Evolutionary conservation across 2,329 filamentous ascomycete genomes (phyloP), one percentile per base, ranked within the genome.

Genomic region (Botrytis sinoallii): DNA sequence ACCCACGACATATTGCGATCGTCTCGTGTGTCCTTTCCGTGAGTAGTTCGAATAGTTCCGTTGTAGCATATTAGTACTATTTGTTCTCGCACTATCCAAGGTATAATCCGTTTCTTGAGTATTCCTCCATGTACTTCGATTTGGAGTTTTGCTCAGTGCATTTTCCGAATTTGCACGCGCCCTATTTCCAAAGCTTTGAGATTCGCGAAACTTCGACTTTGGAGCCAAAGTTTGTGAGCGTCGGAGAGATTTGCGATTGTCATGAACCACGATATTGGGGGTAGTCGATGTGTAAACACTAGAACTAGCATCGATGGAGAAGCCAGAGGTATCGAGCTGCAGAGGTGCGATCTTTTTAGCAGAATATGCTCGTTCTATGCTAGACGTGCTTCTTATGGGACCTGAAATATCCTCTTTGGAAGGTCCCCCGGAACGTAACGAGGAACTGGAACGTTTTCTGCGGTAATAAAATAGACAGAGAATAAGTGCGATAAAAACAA

Each of bases 41-140:
- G 79, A 80, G 67, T 78, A 79, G 38, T 78, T 79, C 12, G 79
- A 81, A 72, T 79, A 80, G 20, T 76, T 79, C 16, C 79, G 69
- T 20, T 72, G 74, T 14, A 78, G 46, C 22, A 72, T 70, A 16
- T 75, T 69, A 5, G 70, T 70, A n/a, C 77, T 79, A 48, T 74
- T 73, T 40, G 76, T 78, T 57, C 70, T 72, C 18, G 78, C 78
- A 22, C 57, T 64, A 61, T 73, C 68, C 18, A 73, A 73, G 4
- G 72, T 77, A 60, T 75, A 76, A 38, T 72, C 65, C 44, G 76
- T 79, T 3, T 75, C 76, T 73, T 78, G 77, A 20, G 77, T 81
- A 38, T 77, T 76, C 46, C 75, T 77, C 79, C 79, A 79, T 25
- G 42, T 73, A 71, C 75, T 78, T 22, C 69, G 74, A 16, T 78